Evolutionary conservation across 1,139 yeast species (phyloP), one percentile per base, ranked within the genome.

Genomic region (Candida buenavistaensis): DNA sequence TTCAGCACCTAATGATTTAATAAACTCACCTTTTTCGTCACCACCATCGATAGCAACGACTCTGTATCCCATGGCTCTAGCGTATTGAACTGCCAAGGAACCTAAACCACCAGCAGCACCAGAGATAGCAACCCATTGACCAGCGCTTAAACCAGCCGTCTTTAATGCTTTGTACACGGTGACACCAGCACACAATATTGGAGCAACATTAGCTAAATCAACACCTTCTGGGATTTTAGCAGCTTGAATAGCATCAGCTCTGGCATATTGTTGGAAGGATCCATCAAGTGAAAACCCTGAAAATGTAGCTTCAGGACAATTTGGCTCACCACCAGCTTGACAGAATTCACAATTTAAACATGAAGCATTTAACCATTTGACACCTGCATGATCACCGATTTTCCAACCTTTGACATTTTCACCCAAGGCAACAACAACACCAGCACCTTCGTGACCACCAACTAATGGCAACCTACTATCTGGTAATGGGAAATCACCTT

Each of bases 81-180:
- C 94, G 64, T 81, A 84, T 63, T 84, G 92, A 51, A 85, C 71
- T 40, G 90, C 92, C 43, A 84, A 67, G 33, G 89, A 76, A 43
- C 95, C 95, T 52, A 85, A 74, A 52, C 94, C 95, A 62, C 95
- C 90, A 55, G 81, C 88, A 38, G 90, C 90, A 63, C 95, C 94
- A 43, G 87, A 78, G 51, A 84, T 69, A 47, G 83, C 82, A 41
- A 83, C 87, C 87, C 88, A 82, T 53, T 84, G 78, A 54, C 92
- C 94, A 34, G 90, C 78, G 35, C 50, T 53, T 48, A 80, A 68
- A 32, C 72, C 68, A 39, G 90, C 82, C 33, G 80, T 77, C 71
- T 83, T 83, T 52, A 84, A 64, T 23, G 92, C 94, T 71, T 83
- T 83, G 76, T 82, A 84, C 40, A 82, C 90, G 34, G 94, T 84